These are phyloP conservation scores for Drechslerella coelobrocha DNA, from an alignment of 2,329 filamentous ascomycete genomes.

Conservation along the genomic window DNA sequence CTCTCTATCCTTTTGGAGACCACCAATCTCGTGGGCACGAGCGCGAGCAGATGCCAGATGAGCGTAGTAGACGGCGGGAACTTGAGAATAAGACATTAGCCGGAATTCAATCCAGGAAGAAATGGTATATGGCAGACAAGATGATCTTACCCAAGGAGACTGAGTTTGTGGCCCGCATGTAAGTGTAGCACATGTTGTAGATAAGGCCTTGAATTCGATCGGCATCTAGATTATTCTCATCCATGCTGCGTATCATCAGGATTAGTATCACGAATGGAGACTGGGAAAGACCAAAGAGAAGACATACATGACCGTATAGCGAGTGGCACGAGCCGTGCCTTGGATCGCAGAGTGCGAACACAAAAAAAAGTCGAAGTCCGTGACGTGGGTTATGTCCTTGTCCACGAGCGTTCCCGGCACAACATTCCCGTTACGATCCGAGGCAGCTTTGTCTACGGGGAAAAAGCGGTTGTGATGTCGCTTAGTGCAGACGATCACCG, in stretches of 20 bases:
- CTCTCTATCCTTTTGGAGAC: conserved; percentile 55
- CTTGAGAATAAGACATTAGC: conserved; percentile 51
- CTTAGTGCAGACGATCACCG: conserved; percentile 88
- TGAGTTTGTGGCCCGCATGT: conserved; percentile 86
- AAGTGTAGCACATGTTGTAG: conserved; percentile 94
- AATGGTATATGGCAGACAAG: too few relatives aligned
- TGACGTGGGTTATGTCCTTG: conserved; percentile 85
- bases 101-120: not conserved
- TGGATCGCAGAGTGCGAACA: conserved; percentile 81
- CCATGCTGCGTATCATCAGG: conserved; percentile 59
- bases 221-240: conserved; percentile 73
- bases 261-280: conserved; percentile 2
- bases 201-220: conserved; percentile 83
- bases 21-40: conserved; percentile 69
- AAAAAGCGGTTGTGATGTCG: conserved; percentile 95
- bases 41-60: conserved; percentile 85
- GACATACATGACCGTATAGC: conserved; percentile 78
- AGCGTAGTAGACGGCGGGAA: conserved; percentile 92
- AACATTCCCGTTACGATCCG: conserved; percentile 80
- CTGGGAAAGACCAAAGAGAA: not conserved
- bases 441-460: conserved; percentile 66
- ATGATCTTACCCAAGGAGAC: conserved; percentile 71
- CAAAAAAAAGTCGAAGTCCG: conserved; percentile 86
- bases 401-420: conserved; percentile 88
- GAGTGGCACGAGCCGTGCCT: conserved; percentile 88